Base-by-base conservation (phyloP, 2,329 filamentous ascomycete genomes). In the Neonectria neomacrospora region DNA sequence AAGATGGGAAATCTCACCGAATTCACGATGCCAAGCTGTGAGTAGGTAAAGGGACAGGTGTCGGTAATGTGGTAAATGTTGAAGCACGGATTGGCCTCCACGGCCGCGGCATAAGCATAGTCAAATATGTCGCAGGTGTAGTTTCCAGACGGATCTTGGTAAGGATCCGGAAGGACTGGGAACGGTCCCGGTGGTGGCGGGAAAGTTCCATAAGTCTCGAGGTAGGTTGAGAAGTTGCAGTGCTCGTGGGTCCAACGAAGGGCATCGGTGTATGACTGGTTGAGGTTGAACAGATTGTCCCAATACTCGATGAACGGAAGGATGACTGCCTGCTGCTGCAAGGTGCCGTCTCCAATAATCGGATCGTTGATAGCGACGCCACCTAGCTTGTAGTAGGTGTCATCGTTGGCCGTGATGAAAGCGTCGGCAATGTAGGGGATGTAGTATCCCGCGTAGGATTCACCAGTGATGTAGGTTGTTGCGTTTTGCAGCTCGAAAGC, bases 281-380 rank as follows among this genome's bases (percentile, higher is more conserved):
- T 91, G 66, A 93, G 81, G 54, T 85, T 84, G 76, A 92, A 88
- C 0, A 92, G 78, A 1, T 81, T 80, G 3, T 79, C 70, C 84
- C 86, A 88, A 71, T 87, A 84, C 67, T 91, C 86, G 10, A 90
- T 82, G 68, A 86, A 92, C 0, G 85, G 79, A 0, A 87, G 81
- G 1, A 83, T 80, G 0, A 88, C 84, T 10, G 87, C 79, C 41
- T 81, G 73, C 42, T 75, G 66, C 57, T 82, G 78, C 2, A 85
- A 61, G 2, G 74, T 74, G 50, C 85, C 80, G 11, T 84, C 81
- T 11, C 86, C 87, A 18, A 90, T 83, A 4, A 84, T 82, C 0
- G 91, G 91, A 69, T 94, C 91, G 72, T 93, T 92, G 64, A 95
- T 88, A 77, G 94, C 78, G 64, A 91, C 86, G 1, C 87, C 89